These are phyloP conservation scores for Aspergillus bombycis DNA, from an alignment of 2,329 filamentous ascomycete species.

Conservation along the genomic window DNA sequence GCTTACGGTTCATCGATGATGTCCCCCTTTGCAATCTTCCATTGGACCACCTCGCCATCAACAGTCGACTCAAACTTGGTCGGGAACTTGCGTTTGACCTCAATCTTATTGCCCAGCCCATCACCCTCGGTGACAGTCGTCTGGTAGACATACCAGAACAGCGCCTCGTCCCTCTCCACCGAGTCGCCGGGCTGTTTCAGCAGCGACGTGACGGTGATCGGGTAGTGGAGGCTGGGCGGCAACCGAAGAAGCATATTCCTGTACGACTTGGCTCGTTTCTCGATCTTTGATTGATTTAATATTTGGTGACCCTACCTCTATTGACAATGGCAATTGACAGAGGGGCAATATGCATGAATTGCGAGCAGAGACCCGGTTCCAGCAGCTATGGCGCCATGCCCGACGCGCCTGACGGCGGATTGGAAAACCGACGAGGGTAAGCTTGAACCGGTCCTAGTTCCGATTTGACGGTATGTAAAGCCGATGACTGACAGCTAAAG, in stretches of 20 bases:
- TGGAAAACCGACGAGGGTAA: conserved; percentile 3
- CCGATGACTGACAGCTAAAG: not conserved
- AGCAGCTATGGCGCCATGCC: conserved; percentile 25
- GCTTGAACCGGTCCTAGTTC: not conserved
- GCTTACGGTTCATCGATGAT: conserved; percentile 48
- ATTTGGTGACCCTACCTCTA: conserved; percentile 1
- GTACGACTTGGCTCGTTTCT: conserved; percentile 6
- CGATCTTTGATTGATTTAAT: conserved; percentile 1
- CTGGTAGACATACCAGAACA: conserved; percentile 87
- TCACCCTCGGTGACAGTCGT: conserved; percentile 69
- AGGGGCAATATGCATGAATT: conserved; percentile 2
- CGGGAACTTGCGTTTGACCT: conserved; percentile 70
- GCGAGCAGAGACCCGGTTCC: conserved; percentile 10
- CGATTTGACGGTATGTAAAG: not conserved
- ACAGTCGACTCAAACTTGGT: conserved; percentile 81
- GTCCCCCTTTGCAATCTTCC: conserved; percentile 65
- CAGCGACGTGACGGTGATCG: conserved; percentile 87
- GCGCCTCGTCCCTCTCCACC: conserved; percentile 73
- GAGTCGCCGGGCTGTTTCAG: conserved; percentile 74
- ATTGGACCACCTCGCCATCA: conserved; percentile 76
- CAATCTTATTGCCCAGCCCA: conserved; percentile 73
- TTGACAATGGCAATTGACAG: not conserved
- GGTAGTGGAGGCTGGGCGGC: conserved; percentile 73
- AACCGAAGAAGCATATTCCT: conserved; percentile 52
- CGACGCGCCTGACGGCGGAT: conserved; percentile 12